Conservation (phyloP, 2,329 filamentous ascomycete species). For the Sarocladium strictum region DNA sequence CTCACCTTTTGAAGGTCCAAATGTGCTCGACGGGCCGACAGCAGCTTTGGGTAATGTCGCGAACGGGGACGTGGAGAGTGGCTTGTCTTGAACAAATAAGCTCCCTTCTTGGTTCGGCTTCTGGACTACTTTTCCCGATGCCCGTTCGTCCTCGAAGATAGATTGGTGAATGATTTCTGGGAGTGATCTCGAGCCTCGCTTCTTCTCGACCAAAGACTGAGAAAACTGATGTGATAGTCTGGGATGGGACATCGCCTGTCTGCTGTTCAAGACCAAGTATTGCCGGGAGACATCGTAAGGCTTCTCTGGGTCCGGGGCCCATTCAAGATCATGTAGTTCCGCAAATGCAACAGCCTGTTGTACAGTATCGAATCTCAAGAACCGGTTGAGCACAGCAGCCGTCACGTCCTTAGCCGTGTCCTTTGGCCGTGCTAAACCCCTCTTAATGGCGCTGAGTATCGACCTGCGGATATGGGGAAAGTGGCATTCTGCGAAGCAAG, state of each 20-base stretch:
- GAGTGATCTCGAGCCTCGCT: slow-evolving; percentile 46
- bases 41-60: neutral
- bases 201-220: slow-evolving; percentile 50
- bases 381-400: slow-evolving; percentile 46
- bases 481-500: slow-evolving; percentile 63
- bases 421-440: slow-evolving; percentile 49
- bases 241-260: slow-evolving; percentile 38
- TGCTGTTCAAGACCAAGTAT: slow-evolving; percentile 40
- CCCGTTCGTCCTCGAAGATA: slow-evolving; percentile 35
- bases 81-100: neutral
- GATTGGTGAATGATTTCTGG: slow-evolving; percentile 51
- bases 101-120: neutral
- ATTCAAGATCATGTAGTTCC: slow-evolving; percentile 49
- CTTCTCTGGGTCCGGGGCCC: slow-evolving; percentile 31
- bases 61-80: neutral
- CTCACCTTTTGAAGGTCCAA: slow-evolving; percentile 1
- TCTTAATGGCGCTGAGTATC: slow-evolving; percentile 49
- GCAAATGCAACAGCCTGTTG: slow-evolving; percentile 61
- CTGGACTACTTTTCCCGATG: neutral
- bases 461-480: slow-evolving; percentile 55
- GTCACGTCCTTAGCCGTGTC: slow-evolving; percentile 56
- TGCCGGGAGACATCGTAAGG: slow-evolving; percentile 28
- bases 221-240: slow-evolving; percentile 52
- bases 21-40: neutral
- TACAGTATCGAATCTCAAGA: slow-evolving; percentile 62